Evolutionary conservation across 2,329 filamentous ascomycete species (phyloP), one percentile per base, ranked within the genome.

Genomic region (Epichloe sylvatica): DNA sequence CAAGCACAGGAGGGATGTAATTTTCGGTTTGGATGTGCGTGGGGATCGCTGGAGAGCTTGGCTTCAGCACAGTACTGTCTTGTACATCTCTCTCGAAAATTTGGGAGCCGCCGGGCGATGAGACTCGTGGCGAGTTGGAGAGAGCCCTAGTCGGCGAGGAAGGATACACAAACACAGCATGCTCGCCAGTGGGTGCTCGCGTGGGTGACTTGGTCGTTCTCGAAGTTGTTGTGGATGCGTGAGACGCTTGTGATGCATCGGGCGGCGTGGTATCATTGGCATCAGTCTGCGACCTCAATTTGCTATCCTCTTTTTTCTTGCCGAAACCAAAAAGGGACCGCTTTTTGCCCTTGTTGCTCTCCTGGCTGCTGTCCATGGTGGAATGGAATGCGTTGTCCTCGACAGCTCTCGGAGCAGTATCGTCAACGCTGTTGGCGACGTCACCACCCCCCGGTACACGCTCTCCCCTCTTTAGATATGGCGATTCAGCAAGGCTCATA

Each of bases 11-110:
- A 7, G 91, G 91, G 57, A 97, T 96, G 63, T 90, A 80, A 68
- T 97, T 90, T 65, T 97, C 91, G 7, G 88, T 95, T 59, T 90
- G 81, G 59, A 97, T 94, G 62, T 97, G 91, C 7, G 86, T 82
- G 3, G 91, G 91, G 53, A 96, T 92, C n/a, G 87, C 86, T 1
- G 86, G 83, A 3, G 86, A 91, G 53, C 77, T 81, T 52, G 88
- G 84, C 39, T 77, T 70, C n/a, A 80, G 67, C 3, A 77, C 60
- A 33, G 77, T 72, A 59, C 79, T 79, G 60, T 96, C 90, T 66
- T 96, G 91, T 23, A 97, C 91, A 64, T 90, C 87, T 60, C 91
- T 85, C 71, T 97, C 91, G 63, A 97, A 97, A 59, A 97, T 96
- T 58, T 83, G 80, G 4, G 80, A 83, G 30, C 77, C 75, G 11